Conservation (phyloP, 371 early-diverging fungal species). For the Dichotomocladium elegans region DNA sequence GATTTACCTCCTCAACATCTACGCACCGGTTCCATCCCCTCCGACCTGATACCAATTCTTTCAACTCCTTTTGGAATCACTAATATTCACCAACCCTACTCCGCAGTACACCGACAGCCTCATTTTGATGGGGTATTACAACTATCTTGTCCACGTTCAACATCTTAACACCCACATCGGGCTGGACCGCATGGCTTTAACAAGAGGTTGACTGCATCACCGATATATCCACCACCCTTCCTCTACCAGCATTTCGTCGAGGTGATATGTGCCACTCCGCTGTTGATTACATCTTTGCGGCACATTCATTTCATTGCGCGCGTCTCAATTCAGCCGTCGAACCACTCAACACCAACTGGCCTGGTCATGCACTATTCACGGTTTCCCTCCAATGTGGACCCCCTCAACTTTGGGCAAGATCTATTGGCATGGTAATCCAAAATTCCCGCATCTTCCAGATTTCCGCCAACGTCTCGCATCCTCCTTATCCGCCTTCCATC, state of each 20-base stretch:
- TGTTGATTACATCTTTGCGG: constrained; percentile 3
- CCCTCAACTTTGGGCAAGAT: neutral
- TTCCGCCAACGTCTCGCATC: neutral
- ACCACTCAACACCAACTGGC: neutral
- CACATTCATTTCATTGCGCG: neutral
- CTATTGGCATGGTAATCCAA: constrained; percentile 5
- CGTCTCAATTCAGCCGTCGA: neutral
- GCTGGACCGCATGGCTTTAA: neutral
- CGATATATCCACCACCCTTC: neutral
- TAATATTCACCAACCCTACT: too few relatives aligned
- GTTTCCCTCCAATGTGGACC: neutral
- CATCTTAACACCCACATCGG: neutral
- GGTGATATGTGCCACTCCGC: neutral
- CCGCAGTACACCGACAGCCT: neutral
- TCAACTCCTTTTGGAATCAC: neutral
- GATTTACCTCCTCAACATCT: constrained; percentile 1
- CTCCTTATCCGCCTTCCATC: neutral
- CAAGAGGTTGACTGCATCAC: constrained; percentile 2
- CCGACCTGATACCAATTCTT: neutral
- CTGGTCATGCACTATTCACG: constrained; percentile 3
- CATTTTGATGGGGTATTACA: constrained; percentile 1
- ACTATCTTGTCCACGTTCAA: neutral
- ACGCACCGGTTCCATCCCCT: constrained; percentile 2
- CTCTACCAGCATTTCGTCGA: constrained; percentile 6
- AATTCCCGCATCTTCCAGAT: neutral